These are phyloP conservation scores for Sarocladium kiliense DNA, from an alignment of 2,329 filamentous ascomycete species.

Conservation along the genomic window DNA sequence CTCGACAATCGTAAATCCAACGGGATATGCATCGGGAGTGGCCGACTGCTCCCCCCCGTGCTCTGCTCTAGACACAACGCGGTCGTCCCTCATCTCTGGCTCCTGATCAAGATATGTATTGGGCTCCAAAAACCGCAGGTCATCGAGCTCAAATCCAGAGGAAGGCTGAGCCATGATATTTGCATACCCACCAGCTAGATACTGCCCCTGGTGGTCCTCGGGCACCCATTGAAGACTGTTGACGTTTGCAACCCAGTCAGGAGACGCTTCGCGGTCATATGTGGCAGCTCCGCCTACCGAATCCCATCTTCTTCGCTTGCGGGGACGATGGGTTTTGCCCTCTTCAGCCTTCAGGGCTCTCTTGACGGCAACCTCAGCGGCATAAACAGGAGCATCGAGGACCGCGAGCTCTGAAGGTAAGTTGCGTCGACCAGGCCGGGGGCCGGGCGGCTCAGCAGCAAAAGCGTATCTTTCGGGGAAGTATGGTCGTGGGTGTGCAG, in stretches of 20 bases:
- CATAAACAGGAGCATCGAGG: slow-evolving; percentile 47
- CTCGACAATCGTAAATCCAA: neutral
- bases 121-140: slow-evolving; percentile 34
- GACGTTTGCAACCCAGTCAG: slow-evolving; percentile 7
- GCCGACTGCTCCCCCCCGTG: too few relatives aligned
- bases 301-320: slow-evolving; percentile 19
- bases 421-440: slow-evolving; percentile 26
- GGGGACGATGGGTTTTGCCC: slow-evolving; percentile 12
- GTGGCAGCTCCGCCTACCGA: slow-evolving; percentile 7
- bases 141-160: slow-evolving; percentile 1
- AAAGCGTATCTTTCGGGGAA: slow-evolving; percentile 16
- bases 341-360: slow-evolving; percentile 19
- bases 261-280: neutral
- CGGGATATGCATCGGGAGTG: neutral
- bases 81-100: neutral
- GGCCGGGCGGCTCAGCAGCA: neutral
- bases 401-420: slow-evolving; percentile 40
- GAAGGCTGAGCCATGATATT: neutral
- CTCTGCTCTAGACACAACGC: neutral
- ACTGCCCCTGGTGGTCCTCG: neutral
- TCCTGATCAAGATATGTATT: slow-evolving; percentile 32
- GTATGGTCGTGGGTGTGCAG: slow-evolving; percentile 33
- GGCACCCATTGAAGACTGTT: neutral
- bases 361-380: slow-evolving; percentile 30
- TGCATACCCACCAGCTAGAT: neutral